A percentile compares a stretch with the other conserved stretches of the same genome.
Evolutionary conservation across 805 yeast genomes (phyloP).

Genomic region (Pichia occidentalis): DNA sequence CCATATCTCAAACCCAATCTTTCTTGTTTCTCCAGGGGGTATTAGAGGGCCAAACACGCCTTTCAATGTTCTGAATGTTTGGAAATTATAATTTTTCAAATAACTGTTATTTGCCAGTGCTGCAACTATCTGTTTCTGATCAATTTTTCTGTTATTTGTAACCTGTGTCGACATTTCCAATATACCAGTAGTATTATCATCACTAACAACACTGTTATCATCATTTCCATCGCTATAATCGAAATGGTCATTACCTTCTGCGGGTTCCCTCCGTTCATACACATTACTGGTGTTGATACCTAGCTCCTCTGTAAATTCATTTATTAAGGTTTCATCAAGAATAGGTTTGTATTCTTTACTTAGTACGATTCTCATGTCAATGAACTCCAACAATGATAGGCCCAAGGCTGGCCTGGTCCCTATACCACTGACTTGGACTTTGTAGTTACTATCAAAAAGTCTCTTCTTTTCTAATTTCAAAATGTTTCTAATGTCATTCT

Average conservation of each 20-base stretch:
- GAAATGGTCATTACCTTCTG: neutral
- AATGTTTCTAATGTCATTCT: conserved; percentile 21
- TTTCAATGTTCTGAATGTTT: conserved; percentile 24
- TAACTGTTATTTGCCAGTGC: conserved; percentile 26
- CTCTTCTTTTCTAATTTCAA: conserved; percentile 24
- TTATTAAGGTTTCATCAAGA: conserved; percentile 30
- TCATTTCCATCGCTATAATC: too few relatives aligned
- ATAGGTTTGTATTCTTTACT: conserved; percentile 38
- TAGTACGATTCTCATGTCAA: conserved; percentile 44
- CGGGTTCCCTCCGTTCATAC: conserved; percentile 5
- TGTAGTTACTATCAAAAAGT: conserved; percentile 28
- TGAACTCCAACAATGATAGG: conserved; percentile 44
- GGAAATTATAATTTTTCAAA: conserved; percentile 28
- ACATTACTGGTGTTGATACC: conserved; percentile 24
- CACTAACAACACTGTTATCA: too few relatives aligned
- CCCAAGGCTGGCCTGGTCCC: conserved; percentile 49
- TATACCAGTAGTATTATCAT: neutral
- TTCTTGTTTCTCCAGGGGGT: conserved; percentile 16
- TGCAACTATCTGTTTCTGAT: conserved; percentile 19
- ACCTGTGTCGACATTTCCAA: conserved; percentile 11
- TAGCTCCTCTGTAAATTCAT: conserved; percentile 28
- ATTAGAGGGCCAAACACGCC: conserved; percentile 28
- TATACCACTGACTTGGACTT: conserved; percentile 27
- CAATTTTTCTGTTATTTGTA: neutral
- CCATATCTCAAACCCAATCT: conserved; percentile 30